phyloP scores from a whole-genome alignment of 176 grass and related monocot species.

The Rhynchospora breviuscula region DNA sequence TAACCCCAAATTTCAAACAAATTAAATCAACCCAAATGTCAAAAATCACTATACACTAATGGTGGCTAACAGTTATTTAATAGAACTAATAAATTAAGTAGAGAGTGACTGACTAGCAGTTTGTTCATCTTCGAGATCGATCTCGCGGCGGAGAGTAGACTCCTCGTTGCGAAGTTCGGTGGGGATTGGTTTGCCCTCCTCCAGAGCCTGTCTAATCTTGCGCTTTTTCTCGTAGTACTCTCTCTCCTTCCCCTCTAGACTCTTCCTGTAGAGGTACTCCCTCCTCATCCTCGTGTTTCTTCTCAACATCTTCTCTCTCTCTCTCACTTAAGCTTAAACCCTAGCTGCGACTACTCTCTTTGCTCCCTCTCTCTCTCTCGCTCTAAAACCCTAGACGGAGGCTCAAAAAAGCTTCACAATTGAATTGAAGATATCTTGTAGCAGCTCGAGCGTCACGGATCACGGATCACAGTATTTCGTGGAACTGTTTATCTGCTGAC shows the following conservation, averaged over 20 bases:
- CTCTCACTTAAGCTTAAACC: conserved; percentile 15
- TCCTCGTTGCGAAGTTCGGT: conserved; percentile 84
- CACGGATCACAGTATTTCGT: too few species aligned
- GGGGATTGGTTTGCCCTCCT: conserved; percentile 82
- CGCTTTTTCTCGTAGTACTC: conserved; percentile 92
- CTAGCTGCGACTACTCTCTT: background rate
- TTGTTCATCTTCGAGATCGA: conserved; percentile 76
- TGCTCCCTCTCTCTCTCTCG: background rate
- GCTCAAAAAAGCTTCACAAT: too few species aligned
- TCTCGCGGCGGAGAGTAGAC: conserved; percentile 50
- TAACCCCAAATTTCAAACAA: background rate
- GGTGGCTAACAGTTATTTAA: background rate
- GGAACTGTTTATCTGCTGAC: too few species aligned
- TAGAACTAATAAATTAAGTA: background rate
- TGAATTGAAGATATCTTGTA: too few species aligned
- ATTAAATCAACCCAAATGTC: background rate
- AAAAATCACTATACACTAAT: background rate
- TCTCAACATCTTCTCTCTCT: conserved; percentile 50
- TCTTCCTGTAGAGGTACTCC: conserved; percentile 76
- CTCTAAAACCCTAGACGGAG: background rate
- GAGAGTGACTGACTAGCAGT: conserved; percentile 30
- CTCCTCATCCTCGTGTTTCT: conserved; percentile 36
- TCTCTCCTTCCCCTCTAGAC: conserved; percentile 65
- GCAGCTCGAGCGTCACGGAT: too few species aligned
- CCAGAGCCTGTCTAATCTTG: conserved; percentile 59